phyloP scores from a whole-genome alignment of 352 stramenopile genomes.

The Plasmopara halstedii region DNA sequence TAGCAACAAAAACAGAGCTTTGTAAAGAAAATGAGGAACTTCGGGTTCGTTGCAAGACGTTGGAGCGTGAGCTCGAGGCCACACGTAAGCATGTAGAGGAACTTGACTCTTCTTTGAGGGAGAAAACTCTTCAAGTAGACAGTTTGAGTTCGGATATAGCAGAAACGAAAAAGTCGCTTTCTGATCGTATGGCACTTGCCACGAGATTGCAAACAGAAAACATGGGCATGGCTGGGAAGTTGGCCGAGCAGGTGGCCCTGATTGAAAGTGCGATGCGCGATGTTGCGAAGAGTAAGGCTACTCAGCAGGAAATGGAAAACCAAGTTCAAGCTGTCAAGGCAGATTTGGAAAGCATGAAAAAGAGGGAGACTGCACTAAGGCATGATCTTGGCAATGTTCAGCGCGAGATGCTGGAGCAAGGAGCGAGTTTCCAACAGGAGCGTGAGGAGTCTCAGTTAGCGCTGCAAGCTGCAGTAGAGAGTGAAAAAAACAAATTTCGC shows the following conservation, averaged over 20 bases:
- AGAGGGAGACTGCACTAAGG: slow-evolving; percentile 12
- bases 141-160: slow-evolving; percentile 67
- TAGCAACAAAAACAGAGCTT: slow-evolving; percentile 22
- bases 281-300: slow-evolving; percentile 31
- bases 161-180: slow-evolving; percentile 79
- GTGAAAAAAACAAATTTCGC: slow-evolving; percentile 32
- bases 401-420: slow-evolving; percentile 29
- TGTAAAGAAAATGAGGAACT: slow-evolving; percentile 25
- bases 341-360: slow-evolving; percentile 44
- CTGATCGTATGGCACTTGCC: slow-evolving; percentile 70
- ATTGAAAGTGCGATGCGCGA: slow-evolving; percentile 67
- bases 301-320: slow-evolving; percentile 35
- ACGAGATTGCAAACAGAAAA: slow-evolving; percentile 81
- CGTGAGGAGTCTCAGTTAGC: slow-evolving; percentile 23
- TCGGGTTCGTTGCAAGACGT: slow-evolving; percentile 15
- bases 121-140: slow-evolving; percentile 51
- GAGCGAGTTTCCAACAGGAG: slow-evolving; percentile 22
- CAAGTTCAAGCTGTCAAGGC: slow-evolving; percentile 50
- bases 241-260: slow-evolving; percentile 67
- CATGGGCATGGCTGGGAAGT: slow-evolving; percentile 71
- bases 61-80: slow-evolving; percentile 32
- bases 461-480: slow-evolving; percentile 36
- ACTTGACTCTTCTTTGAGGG: slow-evolving; percentile 37
- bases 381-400: slow-evolving; percentile 50
- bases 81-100: slow-evolving; percentile 32